A percentile compares a stretch with the other conserved stretches of the same genome.
Conservation (phyloP, 768 basidiomycete species). For the Agrocybe praecox region DNA sequence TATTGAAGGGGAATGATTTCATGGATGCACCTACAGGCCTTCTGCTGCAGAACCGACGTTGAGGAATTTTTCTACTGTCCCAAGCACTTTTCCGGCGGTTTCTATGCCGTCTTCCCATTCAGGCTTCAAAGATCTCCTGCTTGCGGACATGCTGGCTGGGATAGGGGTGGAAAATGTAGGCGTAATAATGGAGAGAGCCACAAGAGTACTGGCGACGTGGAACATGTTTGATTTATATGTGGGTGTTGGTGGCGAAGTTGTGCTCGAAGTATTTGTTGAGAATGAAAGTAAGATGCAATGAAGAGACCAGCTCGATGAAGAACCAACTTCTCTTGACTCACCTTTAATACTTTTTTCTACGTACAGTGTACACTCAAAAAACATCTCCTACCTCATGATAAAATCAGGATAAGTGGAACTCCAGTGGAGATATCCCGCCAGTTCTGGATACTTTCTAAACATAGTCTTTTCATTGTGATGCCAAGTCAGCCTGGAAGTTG, state of each 20-base stretch:
- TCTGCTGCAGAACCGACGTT: background rate
- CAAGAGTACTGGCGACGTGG: background rate
- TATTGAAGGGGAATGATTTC: too few relatives aligned
- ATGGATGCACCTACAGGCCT: background rate
- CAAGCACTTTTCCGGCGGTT: background rate
- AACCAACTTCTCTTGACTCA: background rate
- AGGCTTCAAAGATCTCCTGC: background rate
- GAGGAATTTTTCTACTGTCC: background rate
- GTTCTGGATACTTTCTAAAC: background rate
- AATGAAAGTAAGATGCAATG: too few relatives aligned
- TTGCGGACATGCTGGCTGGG: too few relatives aligned
- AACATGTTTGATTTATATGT: background rate
- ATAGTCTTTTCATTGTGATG: too few relatives aligned
- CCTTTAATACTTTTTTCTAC: background rate
- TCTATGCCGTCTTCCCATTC: background rate
- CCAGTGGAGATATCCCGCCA: background rate
- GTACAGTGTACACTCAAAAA: too few relatives aligned
- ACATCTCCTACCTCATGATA: background rate
- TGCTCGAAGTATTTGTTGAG: too few relatives aligned
- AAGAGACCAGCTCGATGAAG: constrained; percentile 1
- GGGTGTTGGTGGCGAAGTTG: background rate
- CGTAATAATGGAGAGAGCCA: background rate
- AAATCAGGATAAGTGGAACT: background rate
- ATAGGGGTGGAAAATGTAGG: background rate
- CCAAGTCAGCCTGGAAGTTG: too few relatives aligned